Conservation (phyloP, 768 basidiomycete genomes). For the Panaeolus cyanescens region DNA sequence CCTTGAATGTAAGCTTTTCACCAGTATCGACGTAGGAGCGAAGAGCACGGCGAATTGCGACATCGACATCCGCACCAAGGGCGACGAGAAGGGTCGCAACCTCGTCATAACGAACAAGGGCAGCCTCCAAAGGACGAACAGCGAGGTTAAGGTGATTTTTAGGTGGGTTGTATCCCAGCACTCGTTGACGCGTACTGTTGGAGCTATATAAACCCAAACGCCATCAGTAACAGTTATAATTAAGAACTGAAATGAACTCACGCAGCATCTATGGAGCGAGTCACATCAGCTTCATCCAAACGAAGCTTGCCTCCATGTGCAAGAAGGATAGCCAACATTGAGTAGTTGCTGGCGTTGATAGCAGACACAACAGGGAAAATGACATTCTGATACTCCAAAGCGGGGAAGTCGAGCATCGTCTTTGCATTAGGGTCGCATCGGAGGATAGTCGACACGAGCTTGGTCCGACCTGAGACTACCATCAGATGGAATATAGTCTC, state of each 20-base stretch:
- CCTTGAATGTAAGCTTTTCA: constrained; percentile 30
- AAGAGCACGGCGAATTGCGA: constrained; percentile 28
- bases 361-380: constrained; percentile 41
- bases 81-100: constrained; percentile 38
- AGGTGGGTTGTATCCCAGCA: neutral
- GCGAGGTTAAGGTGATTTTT: constrained; percentile 27
- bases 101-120: constrained; percentile 36
- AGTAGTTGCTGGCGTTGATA: constrained; percentile 32
- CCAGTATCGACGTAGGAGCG: constrained; percentile 14
- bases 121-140: constrained; percentile 38
- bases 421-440: constrained; percentile 41
- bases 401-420: constrained; percentile 40
- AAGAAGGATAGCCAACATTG: constrained; percentile 36
- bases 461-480: constrained; percentile 34
- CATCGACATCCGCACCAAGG: constrained; percentile 36
- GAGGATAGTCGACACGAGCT: constrained; percentile 42
- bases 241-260: constrained; percentile 16
- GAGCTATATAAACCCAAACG: neutral
- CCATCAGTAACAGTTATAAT: neutral
- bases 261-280: constrained; percentile 33
- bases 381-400: constrained; percentile 23
- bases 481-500: constrained; percentile 44
- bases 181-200: neutral
- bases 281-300: constrained; percentile 36
- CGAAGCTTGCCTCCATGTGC: constrained; percentile 42